These are phyloP conservation scores for Dothideomycetes sp. DNA, from an alignment of 2,329 filamentous ascomycete species.

Conservation along the genomic window DNA sequence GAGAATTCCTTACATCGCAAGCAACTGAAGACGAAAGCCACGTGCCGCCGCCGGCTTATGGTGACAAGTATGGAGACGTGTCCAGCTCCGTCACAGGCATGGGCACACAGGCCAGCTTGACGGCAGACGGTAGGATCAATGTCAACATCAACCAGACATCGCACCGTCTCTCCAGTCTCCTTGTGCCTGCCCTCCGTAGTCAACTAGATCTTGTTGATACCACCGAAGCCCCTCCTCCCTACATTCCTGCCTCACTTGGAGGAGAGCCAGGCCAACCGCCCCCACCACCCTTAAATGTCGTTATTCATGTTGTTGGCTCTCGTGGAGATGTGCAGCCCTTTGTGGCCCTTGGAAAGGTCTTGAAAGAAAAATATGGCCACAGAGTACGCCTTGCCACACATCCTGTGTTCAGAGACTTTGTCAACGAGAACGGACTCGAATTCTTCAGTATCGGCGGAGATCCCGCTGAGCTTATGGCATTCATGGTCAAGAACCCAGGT, in stretches of 20 bases:
- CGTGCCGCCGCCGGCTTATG: conserved; percentile 32
- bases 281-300: conserved; percentile 52
- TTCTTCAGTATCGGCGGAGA: conserved; percentile 72
- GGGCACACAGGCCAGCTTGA: conserved; percentile 30
- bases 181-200: conserved; percentile 54
- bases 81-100: conserved; percentile 30
- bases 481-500: conserved; percentile 27
- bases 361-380: conserved; percentile 59
- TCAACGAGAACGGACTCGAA: conserved; percentile 61
- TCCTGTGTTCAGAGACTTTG: conserved; percentile 56
- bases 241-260: conserved; percentile 64
- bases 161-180: conserved; percentile 54
- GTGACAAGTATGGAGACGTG: conserved; percentile 30
- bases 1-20: background rate
- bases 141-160: conserved; percentile 70
- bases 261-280: conserved; percentile 51
- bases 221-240: conserved; percentile 53
- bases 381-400: conserved; percentile 68
- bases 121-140: conserved; percentile 65
- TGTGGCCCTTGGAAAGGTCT: conserved; percentile 56
- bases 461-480: conserved; percentile 59
- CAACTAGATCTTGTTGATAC: conserved; percentile 41
- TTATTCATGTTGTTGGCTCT: conserved; percentile 67
- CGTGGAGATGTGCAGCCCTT: conserved; percentile 71
- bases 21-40: conserved; percentile 16